Base-by-base conservation (phyloP, 2,329 filamentous ascomycete species). In the Dactylonectria estremocensis region DNA sequence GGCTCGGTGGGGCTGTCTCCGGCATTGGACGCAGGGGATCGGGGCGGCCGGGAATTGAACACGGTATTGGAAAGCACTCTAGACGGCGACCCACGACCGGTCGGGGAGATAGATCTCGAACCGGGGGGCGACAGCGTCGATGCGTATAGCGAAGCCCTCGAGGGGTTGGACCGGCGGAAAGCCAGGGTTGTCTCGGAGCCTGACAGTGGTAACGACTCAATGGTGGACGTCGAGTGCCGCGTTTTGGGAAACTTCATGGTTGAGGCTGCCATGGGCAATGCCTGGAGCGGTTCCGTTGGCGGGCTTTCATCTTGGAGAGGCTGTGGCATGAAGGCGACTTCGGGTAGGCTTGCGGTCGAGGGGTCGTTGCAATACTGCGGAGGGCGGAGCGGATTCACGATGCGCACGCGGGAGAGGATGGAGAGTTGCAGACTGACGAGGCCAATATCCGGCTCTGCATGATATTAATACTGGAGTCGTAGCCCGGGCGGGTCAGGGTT, bases 41-140 rank as follows among this genome's bases (percentile, higher is more conserved):
- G 83, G 56, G 81, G 83, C 11, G 81, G 77, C 14, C 82, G 80
- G 35, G 82, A 81, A 35, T 85, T 86, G 69, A 90, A 89, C 43
- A 92, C 84, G 24, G 91, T 91, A 45, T 88, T 84, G 2, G 89
- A 86, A 28, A 88, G 83, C 61, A 85, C 81, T 54, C 85, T 85
- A n/a, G 88, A 88, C 5, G 89, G 86, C 14, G 88, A 87, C 24
- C 87, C 84, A 64, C 88, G 85, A 49, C 89, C 88, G 64, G 87
- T 88, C 24, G 92, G 92, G 9, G 92, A 94, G 72, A 88, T 88
- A 40, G 92, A 89, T 68, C 92, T 87, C 52, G 91, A 93, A 18
- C 88, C 88, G 0, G 91, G 88, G 8, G 91, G 90, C n/a, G 91
- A 89, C 31, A 92, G 84, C 4, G 90, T 91, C 18, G 90, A 89